Evolutionary conservation across 1,139 yeast species (phyloP), one percentile per base, ranked within the genome.

Genomic region (Taphrina wiesneri): DNA sequence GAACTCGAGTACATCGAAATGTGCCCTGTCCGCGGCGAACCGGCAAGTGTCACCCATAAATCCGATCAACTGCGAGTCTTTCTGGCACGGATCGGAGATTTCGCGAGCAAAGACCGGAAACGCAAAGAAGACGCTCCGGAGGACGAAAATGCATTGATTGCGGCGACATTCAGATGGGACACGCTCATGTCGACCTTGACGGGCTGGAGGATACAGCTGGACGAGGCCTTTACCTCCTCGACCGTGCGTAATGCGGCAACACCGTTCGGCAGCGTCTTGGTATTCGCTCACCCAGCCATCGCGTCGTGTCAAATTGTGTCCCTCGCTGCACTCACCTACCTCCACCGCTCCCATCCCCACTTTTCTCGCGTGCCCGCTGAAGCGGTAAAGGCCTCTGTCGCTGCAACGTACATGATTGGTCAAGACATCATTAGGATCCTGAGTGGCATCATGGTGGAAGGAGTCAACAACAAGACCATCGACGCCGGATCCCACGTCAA

Each of bases 331-430:
- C 30, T 45, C 34, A 15, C 53, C 45, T 45, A 28, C 39, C 36
- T 62, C 30, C 65, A 54, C 47, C 53, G 60, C 9, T 23, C 57
- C 39, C 65, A 53, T n/a, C 65, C 65, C 11, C 23, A 11, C 19
- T 25, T 32, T 2, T 46, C 60, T 25, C 46, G 36, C 36, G 34
- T 46, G 21, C 65, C 60, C 3, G 65, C 53, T 6, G 56, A 46
- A 13, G 60, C 60, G 11, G 23, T 51, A 34, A 39, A 36, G 28
- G 57, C 45, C 3, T 13, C 32, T 6, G 41, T 39, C 5, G 39
- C 57, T 21, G 25, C 39, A 15, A 62, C 65, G 23, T 53, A 32
- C 28, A 13, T 47, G 36, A 21, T 62, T 15, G 51, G 46, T 7
- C 60, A 43, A 28, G 51, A 39, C 45, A 45, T 46, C 32, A 13